Base-by-base conservation (phyloP, 768 basidiomycete genomes). In the Gymnopilus dilepis region DNA sequence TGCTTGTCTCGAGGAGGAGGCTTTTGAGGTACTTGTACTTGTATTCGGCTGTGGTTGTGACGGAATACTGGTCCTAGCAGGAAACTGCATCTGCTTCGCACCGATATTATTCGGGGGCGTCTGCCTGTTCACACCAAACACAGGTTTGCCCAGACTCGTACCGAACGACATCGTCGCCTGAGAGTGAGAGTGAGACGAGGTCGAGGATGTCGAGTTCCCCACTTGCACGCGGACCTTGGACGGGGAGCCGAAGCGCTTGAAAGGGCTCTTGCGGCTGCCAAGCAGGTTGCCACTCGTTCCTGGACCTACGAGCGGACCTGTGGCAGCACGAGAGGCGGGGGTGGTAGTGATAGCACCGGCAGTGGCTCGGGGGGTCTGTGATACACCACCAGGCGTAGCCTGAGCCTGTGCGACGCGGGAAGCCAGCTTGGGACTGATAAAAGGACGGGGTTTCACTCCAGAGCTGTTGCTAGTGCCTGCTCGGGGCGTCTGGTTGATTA, bases 181-280 rank as follows among this genome's bases (percentile, higher is more conserved):
- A n/a, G n/a, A n/a, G n/a, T n/a, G n/a, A n/a, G n/a, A n/a, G n/a
- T 50, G 47, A 30, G 47, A 50, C 8, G 47, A 50, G 13, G 47
- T n/a, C 4, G 47, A 50, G 19, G 47, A 50, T 30, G 47, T 31
- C 28, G 47, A 31, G 47, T 50, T 50, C 12, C 26, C 47, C 28
- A 28, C 6, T n/a, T n/a, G n/a, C n/a, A n/a, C n/a, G 28, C 28
- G 6, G 17, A 50, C 3, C 22, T 50, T 50, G 7, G 47, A 50
- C 26, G 47, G 47, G 0, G 47, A 30, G 17, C 5, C 19, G 8
- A 31, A 30, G 17, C 47, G 17, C 26, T 3, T 15, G 17, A 50
- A 28, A 30, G 47, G 47, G 31, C 30, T 50, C 15, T n/a, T 15
- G 4, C 26, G 6, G 28, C 19, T 31, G 17, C 47, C 17, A 9